Evolutionary conservation across 1,139 yeast genomes (phyloP).

Genomic region (Taphrina confusa): DNA sequence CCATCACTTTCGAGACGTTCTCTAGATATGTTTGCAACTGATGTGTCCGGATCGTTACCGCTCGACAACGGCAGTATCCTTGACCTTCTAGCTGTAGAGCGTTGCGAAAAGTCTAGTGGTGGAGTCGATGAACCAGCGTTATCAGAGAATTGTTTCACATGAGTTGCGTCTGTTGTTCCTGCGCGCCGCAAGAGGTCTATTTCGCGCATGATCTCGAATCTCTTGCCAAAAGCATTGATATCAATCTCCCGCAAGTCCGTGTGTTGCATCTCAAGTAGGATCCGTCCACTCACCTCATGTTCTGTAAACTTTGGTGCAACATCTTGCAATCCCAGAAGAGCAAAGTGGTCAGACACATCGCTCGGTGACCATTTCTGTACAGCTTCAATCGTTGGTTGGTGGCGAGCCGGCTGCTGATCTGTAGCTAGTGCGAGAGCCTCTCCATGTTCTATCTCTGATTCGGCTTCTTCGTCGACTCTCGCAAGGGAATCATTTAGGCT

Average conservation of each 20-base stretch:
- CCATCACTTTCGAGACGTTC: not conserved
- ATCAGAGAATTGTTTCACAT: not conserved
- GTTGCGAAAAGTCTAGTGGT: conserved; percentile 15
- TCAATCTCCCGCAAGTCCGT: conserved; percentile 87
- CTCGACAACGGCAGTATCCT: not conserved
- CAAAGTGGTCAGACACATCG: conserved; percentile 78
- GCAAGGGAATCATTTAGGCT: conserved; percentile 37
- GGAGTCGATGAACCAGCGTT: conserved; percentile 9
- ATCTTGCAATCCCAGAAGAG: conserved; percentile 69
- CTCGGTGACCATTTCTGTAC: conserved; percentile 70
- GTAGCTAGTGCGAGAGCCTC: conserved; percentile 1
- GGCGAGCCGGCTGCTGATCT: conserved; percentile 19
- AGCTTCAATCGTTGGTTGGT: conserved; percentile 54
- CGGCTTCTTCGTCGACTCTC: conserved; percentile 40
- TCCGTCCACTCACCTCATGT: conserved; percentile 86
- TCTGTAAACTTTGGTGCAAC: conserved; percentile 76
- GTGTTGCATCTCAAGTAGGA: conserved; percentile 79
- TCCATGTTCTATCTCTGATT: conserved; percentile 4
- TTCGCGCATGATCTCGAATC: conserved; percentile 87
- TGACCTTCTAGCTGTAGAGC: conserved; percentile 15
- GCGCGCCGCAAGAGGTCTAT: conserved; percentile 61
- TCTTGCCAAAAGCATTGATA: conserved; percentile 87
- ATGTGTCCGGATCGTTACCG: not conserved
- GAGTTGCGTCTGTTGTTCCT: not conserved
- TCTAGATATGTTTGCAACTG: not conserved